These are phyloP conservation scores for Naganishia sp. DNA, from an alignment of 1,284 basidiomycete species.

Conservation along the genomic window DNA sequence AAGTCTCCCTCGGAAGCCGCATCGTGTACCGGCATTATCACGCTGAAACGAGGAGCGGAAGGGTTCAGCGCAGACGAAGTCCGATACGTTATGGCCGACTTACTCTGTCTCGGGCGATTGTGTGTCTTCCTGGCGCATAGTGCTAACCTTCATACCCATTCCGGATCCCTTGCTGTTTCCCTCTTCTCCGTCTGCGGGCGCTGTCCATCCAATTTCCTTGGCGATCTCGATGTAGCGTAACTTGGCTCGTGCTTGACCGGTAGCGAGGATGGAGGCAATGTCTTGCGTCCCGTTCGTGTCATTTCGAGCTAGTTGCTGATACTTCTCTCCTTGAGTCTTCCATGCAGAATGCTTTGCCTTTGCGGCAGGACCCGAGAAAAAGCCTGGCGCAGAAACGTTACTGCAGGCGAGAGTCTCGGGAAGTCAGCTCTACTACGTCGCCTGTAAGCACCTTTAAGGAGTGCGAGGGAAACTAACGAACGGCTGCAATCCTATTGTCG, in stretches of 20 bases:
- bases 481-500: slow-evolving; percentile 29
- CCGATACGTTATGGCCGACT: not conserved
- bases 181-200: not conserved
- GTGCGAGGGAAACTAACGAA: slow-evolving; percentile 4
- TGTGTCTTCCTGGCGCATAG: slow-evolving; percentile 4
- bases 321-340: slow-evolving; percentile 24
- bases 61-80: not conserved
- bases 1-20: slow-evolving; percentile 22
- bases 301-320: not conserved
- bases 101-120: not conserved
- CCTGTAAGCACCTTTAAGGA: not conserved
- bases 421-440: not conserved
- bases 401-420: slow-evolving; percentile 2
- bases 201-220: slow-evolving; percentile 23
- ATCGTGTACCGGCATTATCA: slow-evolving; percentile 23
- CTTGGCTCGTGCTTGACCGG: slow-evolving; percentile 9
- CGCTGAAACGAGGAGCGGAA: not conserved
- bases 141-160: slow-evolving; percentile 20
- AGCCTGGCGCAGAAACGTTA: slow-evolving; percentile 25
- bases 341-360: slow-evolving; percentile 34
- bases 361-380: slow-evolving; percentile 30
- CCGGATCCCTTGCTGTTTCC: slow-evolving; percentile 2
- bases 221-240: slow-evolving; percentile 30
- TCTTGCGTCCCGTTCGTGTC: slow-evolving; percentile 1
- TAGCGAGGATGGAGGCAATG: not conserved